Evolutionary conservation across 768 basidiomycete species (phyloP), one percentile per base, ranked within the genome.

Genomic region (Lactarius evosmus): DNA sequence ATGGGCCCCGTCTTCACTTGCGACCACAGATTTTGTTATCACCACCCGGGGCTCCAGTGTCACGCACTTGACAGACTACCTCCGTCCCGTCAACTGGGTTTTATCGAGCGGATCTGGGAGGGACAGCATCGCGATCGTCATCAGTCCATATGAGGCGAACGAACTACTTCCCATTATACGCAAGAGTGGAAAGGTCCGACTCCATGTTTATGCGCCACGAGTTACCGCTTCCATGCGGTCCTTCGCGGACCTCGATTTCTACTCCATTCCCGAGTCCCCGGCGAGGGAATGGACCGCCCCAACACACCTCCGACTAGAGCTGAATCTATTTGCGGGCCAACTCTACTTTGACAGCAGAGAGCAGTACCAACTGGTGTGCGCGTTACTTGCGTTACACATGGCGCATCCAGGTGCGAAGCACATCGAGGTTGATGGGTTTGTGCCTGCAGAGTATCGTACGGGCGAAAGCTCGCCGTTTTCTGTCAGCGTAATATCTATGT

Each of bases 121-220:
- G 41, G 11, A 25, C 2, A 41, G 40, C 19, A 16, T n/a, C 1
- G 34, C 11, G 1, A 34, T 34, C 34, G 34, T 34, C 34, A 34
- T 34, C 12, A 34, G 34, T 12, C 11, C 63, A 4, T 54, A 64
- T 14, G 63, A 64, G 33, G 63, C 63, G 12, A 46, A 64, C 34
- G 58, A 2, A 14, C 58, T 64, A 1, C 60, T 65, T 5, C 63
- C 63, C 9, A 17, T 22, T 12, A 65, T 65, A 14, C 63, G 63
- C 30, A 25, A 33, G 36, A 56, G 49, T 27, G 56, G 40, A 7
- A 41, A 51, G 34, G 63, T 65, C 30, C 51, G 55, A 52, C 40
- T 66, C 2, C 65, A 66, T 22, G 5, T 66, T 22, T 66, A 63
- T 11, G 51, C 65, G 2, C 61, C 65, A 7, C 55, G 61, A 17